Base-by-base conservation (phyloP, 1,284 basidiomycete species). In the Caloboletus inedulis region DNA sequence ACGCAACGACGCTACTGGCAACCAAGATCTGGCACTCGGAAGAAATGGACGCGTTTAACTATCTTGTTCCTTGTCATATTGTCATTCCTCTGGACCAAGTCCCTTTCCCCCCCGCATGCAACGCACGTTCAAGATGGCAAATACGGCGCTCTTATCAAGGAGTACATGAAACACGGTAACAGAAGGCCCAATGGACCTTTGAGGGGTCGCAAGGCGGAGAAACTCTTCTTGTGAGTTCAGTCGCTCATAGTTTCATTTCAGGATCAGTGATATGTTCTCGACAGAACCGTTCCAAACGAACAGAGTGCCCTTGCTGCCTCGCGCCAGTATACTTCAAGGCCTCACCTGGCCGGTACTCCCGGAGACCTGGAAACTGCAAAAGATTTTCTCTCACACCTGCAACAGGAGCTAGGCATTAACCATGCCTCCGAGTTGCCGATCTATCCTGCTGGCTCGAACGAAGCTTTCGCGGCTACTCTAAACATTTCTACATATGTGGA, bases 321-420 rank as follows among this genome's bases (percentile, higher is more conserved):
- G 43, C 74, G 75, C 46, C 64, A 60, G 45, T 81, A 74, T 57
- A 72, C 79, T 9, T 71, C 71, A 16, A 72, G 73, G 56, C 80
- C 82, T 9, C 81, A 84, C 56, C 59, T 79, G 42, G 82, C 82
- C 0, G 80, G 80, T 43, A 76, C 77, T 19, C 62, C 68, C 1
- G 68, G 72, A 31, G 81, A 84, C 63, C 68, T 79, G 54, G 66
- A 72, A 43, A 80, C 80, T 19, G 80, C 81, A 3, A 73, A 75
- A 54, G 64, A 72, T 40, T 77, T 82, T 59, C 71, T 83, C 30
- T 59, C 65, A 33, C 69, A 79, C 49, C 72, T 83, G 49, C 77
- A 78, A 57, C 63, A 65, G 12, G 71, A 81, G 51, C 67, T 84
- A 44, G 69, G 69, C 21, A 75, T 82, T 7, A 21, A 51, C 43